Conservation (phyloP, 1,284 basidiomycete genomes). For the Chalciporus piperatoides region DNA sequence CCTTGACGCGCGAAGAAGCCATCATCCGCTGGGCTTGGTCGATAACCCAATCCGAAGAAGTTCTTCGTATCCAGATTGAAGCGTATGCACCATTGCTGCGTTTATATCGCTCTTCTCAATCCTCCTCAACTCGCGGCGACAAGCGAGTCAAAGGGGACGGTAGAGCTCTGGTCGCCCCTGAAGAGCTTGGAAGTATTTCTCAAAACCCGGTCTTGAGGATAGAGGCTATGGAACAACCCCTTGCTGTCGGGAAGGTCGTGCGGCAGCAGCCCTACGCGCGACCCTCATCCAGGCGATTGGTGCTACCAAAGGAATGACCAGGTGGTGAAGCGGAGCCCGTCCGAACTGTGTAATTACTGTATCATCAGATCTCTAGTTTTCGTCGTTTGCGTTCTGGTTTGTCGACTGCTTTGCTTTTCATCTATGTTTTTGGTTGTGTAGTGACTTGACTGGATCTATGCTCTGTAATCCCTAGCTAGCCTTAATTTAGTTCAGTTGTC, state of each 20-base stretch:
- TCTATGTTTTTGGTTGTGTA: neutral
- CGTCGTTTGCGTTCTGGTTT: neutral
- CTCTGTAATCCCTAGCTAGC: neutral
- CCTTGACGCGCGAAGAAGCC: slow-evolving; percentile 19
- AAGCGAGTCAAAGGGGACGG: slow-evolving; percentile 10
- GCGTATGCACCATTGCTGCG: slow-evolving; percentile 2
- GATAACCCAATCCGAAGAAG: slow-evolving; percentile 18
- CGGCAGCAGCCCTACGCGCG: slow-evolving; percentile 22
- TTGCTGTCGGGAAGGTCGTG: slow-evolving; percentile 2
- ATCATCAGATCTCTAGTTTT: neutral
- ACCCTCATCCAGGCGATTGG: slow-evolving; percentile 13
- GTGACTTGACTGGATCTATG: too few relatives aligned
- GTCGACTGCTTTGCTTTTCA: neutral
- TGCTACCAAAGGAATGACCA: slow-evolving; percentile 20
- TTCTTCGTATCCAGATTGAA: neutral
- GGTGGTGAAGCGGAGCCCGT: neutral
- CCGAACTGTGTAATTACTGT: neutral
- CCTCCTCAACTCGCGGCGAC: slow-evolving; percentile 8
- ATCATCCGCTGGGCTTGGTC: slow-evolving; percentile 28
- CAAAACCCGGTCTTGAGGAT: neutral
- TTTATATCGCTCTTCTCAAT: neutral
- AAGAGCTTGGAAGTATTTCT: slow-evolving; percentile 13
- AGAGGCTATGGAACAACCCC: slow-evolving; percentile 17
- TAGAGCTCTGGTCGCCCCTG: slow-evolving; percentile 23
- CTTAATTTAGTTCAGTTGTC: neutral